Evolutionary conservation across 2,329 filamentous ascomycete genomes (phyloP).

Genomic region (Apiospora phragmitis): DNA sequence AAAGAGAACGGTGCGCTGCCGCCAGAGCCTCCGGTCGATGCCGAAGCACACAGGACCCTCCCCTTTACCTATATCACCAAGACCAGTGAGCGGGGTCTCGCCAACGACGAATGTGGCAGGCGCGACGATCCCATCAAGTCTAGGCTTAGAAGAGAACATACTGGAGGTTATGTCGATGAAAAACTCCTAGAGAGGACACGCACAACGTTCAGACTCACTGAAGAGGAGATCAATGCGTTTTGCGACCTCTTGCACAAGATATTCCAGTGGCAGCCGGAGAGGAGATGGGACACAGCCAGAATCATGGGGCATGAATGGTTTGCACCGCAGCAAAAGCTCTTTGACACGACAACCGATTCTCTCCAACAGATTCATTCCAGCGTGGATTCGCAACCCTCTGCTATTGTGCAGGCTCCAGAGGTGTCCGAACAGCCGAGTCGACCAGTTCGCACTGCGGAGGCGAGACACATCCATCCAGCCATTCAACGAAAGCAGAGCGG

Average conservation of each 20-base stretch:
- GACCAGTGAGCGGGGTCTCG: too few species aligned
- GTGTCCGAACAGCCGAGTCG: background rate
- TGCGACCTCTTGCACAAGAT: conserved; percentile 14
- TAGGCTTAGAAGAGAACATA: background rate
- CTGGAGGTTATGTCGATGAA: background rate
- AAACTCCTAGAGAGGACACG: too few species aligned
- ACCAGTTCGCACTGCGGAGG: background rate
- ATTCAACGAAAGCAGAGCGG: too few species aligned
- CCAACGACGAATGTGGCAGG: too few species aligned
- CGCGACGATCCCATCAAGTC: background rate
- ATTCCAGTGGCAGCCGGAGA: conserved; percentile 11
- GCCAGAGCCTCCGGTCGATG: background rate
- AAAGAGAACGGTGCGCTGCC: too few species aligned
- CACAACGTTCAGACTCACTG: background rate
- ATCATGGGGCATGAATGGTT: background rate
- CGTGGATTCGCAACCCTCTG: background rate
- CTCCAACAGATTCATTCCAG: background rate
- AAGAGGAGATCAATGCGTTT: conserved; percentile 9
- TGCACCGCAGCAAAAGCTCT: background rate
- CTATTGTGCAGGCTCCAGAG: background rate
- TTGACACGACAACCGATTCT: too few species aligned
- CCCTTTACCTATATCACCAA: background rate
- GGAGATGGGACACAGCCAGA: background rate
- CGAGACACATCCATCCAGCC: too few species aligned
- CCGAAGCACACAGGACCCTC: background rate